Conservation (phyloP, 2,329 filamentous ascomycete genomes). For the Fusarium tanahbumbuense region DNA sequence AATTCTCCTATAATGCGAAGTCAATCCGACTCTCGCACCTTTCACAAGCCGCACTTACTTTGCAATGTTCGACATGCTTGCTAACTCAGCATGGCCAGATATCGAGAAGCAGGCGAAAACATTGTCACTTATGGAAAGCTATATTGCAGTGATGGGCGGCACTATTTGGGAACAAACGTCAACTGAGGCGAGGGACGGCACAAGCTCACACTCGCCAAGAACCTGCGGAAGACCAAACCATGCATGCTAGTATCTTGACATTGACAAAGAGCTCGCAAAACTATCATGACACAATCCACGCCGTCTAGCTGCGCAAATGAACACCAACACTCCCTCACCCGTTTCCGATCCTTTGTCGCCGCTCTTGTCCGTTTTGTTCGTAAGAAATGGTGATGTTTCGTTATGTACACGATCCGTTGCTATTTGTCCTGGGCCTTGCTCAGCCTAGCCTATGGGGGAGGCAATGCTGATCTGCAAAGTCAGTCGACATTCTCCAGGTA, state of each 20-base stretch:
- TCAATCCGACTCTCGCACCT: neutral
- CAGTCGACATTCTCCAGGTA: constrained; percentile 5
- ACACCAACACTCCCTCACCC: constrained; percentile 13
- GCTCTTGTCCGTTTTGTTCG: constrained; percentile 22
- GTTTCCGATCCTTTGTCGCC: constrained; percentile 30
- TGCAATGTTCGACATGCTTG: too few species aligned
- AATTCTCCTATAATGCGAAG: neutral
- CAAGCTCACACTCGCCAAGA: constrained; percentile 12
- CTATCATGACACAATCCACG: constrained; percentile 43
- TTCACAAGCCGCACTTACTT: neutral
- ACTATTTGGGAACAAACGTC: neutral
- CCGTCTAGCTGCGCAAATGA: constrained; percentile 40
- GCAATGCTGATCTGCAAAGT: constrained; percentile 6
- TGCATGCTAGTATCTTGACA: constrained; percentile 37
- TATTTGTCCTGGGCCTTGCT: constrained; percentile 9
- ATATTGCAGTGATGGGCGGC: neutral
- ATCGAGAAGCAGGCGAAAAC: neutral
- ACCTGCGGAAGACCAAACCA: constrained; percentile 3
- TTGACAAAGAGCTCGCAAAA: constrained; percentile 34
- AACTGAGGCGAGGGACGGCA: neutral
- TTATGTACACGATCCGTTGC: constrained; percentile 44
- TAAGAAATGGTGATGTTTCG: constrained; percentile 43
- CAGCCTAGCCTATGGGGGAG: constrained; percentile 2
- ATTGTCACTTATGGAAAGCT: neutral
- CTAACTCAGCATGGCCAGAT: neutral